Base-by-base conservation (phyloP, 768 basidiomycete species). In the Tubosaeta sp. region DNA sequence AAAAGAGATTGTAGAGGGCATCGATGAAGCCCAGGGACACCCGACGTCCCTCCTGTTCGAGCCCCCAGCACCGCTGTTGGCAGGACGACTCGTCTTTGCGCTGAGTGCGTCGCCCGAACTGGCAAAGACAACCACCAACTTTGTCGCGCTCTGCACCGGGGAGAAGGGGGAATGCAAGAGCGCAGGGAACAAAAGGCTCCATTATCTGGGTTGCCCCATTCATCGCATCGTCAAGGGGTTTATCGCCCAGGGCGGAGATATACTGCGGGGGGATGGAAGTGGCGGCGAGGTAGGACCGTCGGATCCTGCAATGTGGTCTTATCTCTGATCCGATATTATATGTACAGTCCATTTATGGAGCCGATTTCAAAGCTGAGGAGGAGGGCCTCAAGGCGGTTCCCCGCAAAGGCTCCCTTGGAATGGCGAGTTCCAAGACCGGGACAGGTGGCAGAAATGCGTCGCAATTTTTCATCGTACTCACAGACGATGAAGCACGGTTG, bases 181-280 rank as follows among this genome's bases (percentile, higher is more conserved):
- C 43, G 72, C 72, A 13, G 75, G 74, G 3, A 76, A 76, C 53
- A 76, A 74, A 61, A 69, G 60, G 32, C 61, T 80, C 46, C 71
- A 72, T 54, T 81, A 79, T 58, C 42, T 70, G 34, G 72, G 66
- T 3, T 71, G 66, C 34, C 74, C 73, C 27, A 68, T 82, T 1
- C 79, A 80, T 62, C 67, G 78, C 10, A 68, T 78, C 57, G 72
- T 75, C 42, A 68, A 70, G 54, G 78, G 69, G 13, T 82, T 80
- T 46, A 69, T 81, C 5, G 74, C 76, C 1, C 80, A 83, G 58
- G 75, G 76, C n/a, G 79, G 79, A 6, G 79, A 82, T 58, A 66
- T 80, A 35, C 79, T 78, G 19, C 61, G 79, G 41, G 72, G 74
- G 6, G 80, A 81, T 58, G 80, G 80, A 32, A 74, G 71, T 46